phyloP scores from a whole-genome alignment of 805 yeast species.

The Candida sphagnicola region DNA sequence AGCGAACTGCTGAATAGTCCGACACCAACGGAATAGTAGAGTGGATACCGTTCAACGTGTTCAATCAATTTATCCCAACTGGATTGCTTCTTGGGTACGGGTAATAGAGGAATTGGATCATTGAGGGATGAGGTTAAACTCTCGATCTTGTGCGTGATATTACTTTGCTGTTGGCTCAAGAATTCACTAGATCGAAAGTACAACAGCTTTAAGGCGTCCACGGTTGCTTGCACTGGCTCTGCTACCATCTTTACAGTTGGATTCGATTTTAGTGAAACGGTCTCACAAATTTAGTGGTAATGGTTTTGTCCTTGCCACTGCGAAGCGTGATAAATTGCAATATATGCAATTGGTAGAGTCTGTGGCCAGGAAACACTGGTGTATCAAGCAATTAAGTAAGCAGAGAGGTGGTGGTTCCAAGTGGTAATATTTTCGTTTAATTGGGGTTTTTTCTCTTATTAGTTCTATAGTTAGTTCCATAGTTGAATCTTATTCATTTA shows the following conservation, averaged over 20 bases:
- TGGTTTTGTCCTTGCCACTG: too few relatives aligned
- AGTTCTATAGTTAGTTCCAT: too few relatives aligned
- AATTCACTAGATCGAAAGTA: slow-evolving; percentile 19
- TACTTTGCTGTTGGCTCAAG: slow-evolving; percentile 20
- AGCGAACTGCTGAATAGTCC: slow-evolving; percentile 8
- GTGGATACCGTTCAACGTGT: background rate
- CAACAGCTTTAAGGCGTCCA: slow-evolving; percentile 21
- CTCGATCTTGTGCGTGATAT: slow-evolving; percentile 7
- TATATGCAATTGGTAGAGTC: too few relatives aligned
- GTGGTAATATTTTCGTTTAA: too few relatives aligned
- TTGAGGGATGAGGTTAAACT: background rate
- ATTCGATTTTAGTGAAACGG: too few relatives aligned
- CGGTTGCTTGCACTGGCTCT: slow-evolving; percentile 40
- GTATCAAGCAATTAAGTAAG: too few relatives aligned
- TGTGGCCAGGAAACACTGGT: too few relatives aligned
- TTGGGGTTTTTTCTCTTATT: too few relatives aligned
- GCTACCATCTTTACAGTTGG: slow-evolving; percentile 38
- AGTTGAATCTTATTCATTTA: too few relatives aligned
- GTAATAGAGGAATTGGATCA: slow-evolving; percentile 5
- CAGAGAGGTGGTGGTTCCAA: too few relatives aligned
- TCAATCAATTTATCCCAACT: background rate
- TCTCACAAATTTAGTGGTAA: too few relatives aligned
- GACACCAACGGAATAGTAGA: slow-evolving; percentile 25
- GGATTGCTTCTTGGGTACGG: slow-evolving; percentile 2
- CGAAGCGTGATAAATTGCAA: background rate